Evolutionary conservation across 495 filamentous ascomycete species (phyloP).

Genomic region (Elasticomyces elasticus): DNA sequence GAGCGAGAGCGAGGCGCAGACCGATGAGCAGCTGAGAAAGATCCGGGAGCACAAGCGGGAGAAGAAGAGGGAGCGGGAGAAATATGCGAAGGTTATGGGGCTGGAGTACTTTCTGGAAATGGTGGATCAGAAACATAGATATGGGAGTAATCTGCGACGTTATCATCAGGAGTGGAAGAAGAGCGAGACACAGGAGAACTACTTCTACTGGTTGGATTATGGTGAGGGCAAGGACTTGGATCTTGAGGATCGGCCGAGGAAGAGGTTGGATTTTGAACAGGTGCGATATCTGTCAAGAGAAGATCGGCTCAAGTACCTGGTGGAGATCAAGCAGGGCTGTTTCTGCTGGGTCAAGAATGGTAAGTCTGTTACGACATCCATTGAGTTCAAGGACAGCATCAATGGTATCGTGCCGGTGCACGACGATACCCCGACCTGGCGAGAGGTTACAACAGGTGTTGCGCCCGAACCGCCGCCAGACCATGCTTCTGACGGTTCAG

Average conservation of each 20-base stretch:
- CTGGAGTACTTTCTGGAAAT: constrained; percentile 88
- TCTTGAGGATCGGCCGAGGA: constrained; percentile 31
- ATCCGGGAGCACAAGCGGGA: constrained; percentile 23
- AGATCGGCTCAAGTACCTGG: constrained; percentile 32
- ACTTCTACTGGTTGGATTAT: constrained; percentile 92
- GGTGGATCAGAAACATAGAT: constrained; percentile 65
- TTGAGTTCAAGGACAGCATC: constrained; percentile 67
- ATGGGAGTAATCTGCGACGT: constrained; percentile 64
- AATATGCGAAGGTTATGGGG: constrained; percentile 69
- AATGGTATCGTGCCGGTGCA: constrained; percentile 62
- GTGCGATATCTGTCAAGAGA: constrained; percentile 36
- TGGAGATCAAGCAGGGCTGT: constrained; percentile 31
- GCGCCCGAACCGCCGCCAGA: not conserved
- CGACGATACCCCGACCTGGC: constrained; percentile 48
- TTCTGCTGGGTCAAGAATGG: constrained; percentile 51
- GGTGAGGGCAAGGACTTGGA: constrained; percentile 40
- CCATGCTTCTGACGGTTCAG: constrained; percentile 20
- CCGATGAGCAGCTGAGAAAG: constrained; percentile 28
- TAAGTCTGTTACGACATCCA: constrained; percentile 60
- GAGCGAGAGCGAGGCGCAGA: constrained; percentile 30
- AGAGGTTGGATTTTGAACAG: constrained; percentile 30
- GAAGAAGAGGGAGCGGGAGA: constrained; percentile 38
- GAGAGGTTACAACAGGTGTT: constrained; percentile 16
- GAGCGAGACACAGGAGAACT: constrained; percentile 67
- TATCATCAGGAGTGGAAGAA: constrained; percentile 82